Evolutionary conservation across 2,329 filamentous ascomycete species (phyloP), one percentile per base, ranked within the genome.

Genomic region (Podosphaera fusca): DNA sequence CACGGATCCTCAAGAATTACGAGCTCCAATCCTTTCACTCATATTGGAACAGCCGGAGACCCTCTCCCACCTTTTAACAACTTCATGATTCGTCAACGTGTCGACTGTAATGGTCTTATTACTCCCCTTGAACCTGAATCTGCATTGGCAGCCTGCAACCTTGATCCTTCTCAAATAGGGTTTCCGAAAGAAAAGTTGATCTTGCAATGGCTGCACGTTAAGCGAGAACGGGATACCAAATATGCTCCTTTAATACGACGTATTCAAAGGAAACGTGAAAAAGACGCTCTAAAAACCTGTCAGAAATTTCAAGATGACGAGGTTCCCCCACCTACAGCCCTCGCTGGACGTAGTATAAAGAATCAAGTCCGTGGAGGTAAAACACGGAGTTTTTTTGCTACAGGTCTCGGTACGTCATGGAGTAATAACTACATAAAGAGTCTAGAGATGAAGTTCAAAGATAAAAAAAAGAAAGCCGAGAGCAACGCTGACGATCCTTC

Each of bases 51-150:
- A 66, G 88, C 89, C 2, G 89, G 89, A 0, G 88, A 94, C 64
- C 78, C 86, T 3, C 71, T 95, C 0, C 90, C 88, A 0, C 71
- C 76, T 0, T 96, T 95, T 69, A 76, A 79, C 56, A 75, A 84
- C 59, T 82, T 94, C 67, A 95, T 96, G 89, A 89, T 98, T 60
- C 83, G 92, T 7, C 88, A 98, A 67, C 76, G 84, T 34, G 82
- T 96, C 29, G 85, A 86, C 59, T 75, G 84, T 1, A 80, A 90
- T 65, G 92, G 92, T 4, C 74, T 76, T 10, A 81, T 89, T 30
- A 80, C 82, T 58, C 76, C 80, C 0, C 74, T 98, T 4, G 75
- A 79, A 0, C 74, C 80, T 0, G 74, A 80, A 29, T 71, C 75
- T 0, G 78, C 86, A 2, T 74, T 95, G 0, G 74, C 78, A 0